phyloP scores from a whole-genome alignment of 495 filamentous ascomycete genomes.

The Penicillium robsamsonii region DNA sequence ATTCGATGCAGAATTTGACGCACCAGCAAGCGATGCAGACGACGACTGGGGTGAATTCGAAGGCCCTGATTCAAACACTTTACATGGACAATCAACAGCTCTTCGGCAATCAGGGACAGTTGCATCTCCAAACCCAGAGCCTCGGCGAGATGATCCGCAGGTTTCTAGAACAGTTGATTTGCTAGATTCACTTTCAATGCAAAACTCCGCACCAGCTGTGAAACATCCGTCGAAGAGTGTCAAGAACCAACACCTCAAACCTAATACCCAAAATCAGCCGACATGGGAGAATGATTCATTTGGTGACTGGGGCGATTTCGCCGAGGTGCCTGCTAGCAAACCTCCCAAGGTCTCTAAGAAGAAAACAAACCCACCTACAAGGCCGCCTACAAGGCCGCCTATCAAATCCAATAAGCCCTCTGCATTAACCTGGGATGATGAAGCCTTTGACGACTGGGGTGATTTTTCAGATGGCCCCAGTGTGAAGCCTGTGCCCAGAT shows the following conservation, averaged over 20 bases:
- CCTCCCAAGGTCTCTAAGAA: slow-evolving; percentile 1
- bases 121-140: not conserved
- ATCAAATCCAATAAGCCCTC: slow-evolving; percentile 19
- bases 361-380: slow-evolving; percentile 4
- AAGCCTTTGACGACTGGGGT: slow-evolving; percentile 41
- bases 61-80: slow-evolving; percentile 50
- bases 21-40: slow-evolving; percentile 44
- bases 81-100: slow-evolving; percentile 45
- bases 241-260: not conserved
- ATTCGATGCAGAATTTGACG: slow-evolving; percentile 47
- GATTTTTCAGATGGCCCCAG: slow-evolving; percentile 41
- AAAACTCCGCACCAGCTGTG: slow-evolving; percentile 15
- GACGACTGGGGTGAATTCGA: slow-evolving; percentile 80
- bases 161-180: slow-evolving; percentile 19
- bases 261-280: slow-evolving; percentile 4
- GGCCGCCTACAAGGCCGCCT: slow-evolving; percentile 23
- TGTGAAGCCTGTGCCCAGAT: slow-evolving; percentile 13
- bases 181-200: slow-evolving; percentile 27
- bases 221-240: not conserved
- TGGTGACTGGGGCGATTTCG: slow-evolving; percentile 42
- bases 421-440: slow-evolving; percentile 60
- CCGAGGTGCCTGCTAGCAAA: slow-evolving; percentile 29
- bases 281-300: slow-evolving; percentile 38
- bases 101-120: slow-evolving; percentile 5
- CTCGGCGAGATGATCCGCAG: not conserved